These are phyloP conservation scores for Annulohypoxylon truncatum DNA, from an alignment of 2,329 filamentous ascomycete genomes.

Conservation along the genomic window DNA sequence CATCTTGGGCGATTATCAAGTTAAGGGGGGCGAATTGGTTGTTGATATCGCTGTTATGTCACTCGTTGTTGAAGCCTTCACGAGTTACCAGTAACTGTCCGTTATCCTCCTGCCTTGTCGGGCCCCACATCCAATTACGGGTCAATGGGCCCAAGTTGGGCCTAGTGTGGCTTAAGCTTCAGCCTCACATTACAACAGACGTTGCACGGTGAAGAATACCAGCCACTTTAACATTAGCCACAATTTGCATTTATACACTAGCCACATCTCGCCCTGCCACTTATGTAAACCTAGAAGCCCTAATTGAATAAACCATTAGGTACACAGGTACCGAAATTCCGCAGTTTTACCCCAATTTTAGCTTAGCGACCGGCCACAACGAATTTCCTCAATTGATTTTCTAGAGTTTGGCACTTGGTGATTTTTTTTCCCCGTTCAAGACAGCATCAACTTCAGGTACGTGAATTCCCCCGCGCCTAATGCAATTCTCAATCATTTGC, in stretches of 20 bases:
- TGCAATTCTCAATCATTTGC: neutral
- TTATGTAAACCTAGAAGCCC: conserved; percentile 26
- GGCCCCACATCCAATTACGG: conserved; percentile 28
- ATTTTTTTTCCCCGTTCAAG: conserved; percentile 42
- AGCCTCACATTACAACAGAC: conserved; percentile 17
- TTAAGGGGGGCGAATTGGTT: conserved; percentile 15
- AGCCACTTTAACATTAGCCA: neutral
- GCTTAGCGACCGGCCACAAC: conserved; percentile 48
- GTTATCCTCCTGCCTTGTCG: conserved; percentile 19
- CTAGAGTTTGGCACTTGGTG: conserved; percentile 45
- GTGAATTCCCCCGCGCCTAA: conserved; percentile 17
- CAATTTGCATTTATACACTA: neutral
- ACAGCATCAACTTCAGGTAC: conserved; percentile 45
- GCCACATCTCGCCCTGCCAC: conserved; percentile 1
- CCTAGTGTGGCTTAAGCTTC: conserved; percentile 33
- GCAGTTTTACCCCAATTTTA: conserved; percentile 46
- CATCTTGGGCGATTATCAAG: conserved; percentile 64
- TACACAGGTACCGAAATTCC: conserved; percentile 37
- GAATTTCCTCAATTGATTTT: conserved; percentile 44
- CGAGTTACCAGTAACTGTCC: neutral
- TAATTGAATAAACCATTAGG: conserved; percentile 32
- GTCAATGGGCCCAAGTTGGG: neutral
- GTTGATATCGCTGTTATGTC: conserved; percentile 2
- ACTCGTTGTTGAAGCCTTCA: conserved; percentile 20
- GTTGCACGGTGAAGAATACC: conserved; percentile 1